These are phyloP conservation scores for Arabidopsis suecica DNA, from an alignment of 345 rosid species.

Conservation along the genomic window DNA sequence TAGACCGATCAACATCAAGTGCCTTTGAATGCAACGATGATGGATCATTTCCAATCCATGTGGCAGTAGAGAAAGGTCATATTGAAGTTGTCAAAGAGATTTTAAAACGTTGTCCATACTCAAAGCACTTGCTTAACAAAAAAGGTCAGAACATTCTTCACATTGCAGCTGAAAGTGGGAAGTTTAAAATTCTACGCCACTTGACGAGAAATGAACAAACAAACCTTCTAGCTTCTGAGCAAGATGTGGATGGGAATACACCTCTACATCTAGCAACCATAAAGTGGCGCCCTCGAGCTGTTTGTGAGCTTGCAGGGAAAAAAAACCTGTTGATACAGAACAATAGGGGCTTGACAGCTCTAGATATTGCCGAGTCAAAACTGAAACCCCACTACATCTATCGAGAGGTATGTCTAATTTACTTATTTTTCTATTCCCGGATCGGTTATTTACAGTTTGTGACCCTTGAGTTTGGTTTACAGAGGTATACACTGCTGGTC, in stretches of 20 bases:
- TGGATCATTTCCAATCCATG: background rate
- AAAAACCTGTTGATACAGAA: background rate
- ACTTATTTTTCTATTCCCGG: background rate
- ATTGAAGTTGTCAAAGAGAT: background rate
- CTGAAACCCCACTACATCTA: background rate
- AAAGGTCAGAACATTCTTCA: conserved; percentile 1
- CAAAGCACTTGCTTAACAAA: background rate
- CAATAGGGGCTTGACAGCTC: background rate
- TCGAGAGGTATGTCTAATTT: background rate
- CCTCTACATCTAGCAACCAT: background rate
- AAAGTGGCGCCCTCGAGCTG: background rate
- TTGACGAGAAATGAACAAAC: too few relatives aligned
- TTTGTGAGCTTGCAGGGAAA: too few relatives aligned
- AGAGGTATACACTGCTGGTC: background rate
- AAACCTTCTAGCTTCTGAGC: background rate
- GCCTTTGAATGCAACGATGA: background rate
- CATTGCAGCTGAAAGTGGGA: conserved; percentile 2
- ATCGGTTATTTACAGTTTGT: background rate
- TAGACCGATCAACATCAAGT: background rate
- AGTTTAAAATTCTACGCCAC: too few relatives aligned
- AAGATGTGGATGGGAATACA: background rate
- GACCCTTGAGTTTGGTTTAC: background rate
- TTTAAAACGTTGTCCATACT: background rate
- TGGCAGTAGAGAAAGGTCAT: background rate
- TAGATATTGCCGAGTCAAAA: background rate